Evolutionary conservation across 2,329 filamentous ascomycete species (phyloP), one percentile per base, ranked within the genome.

Genomic region (Fusarium coicis): DNA sequence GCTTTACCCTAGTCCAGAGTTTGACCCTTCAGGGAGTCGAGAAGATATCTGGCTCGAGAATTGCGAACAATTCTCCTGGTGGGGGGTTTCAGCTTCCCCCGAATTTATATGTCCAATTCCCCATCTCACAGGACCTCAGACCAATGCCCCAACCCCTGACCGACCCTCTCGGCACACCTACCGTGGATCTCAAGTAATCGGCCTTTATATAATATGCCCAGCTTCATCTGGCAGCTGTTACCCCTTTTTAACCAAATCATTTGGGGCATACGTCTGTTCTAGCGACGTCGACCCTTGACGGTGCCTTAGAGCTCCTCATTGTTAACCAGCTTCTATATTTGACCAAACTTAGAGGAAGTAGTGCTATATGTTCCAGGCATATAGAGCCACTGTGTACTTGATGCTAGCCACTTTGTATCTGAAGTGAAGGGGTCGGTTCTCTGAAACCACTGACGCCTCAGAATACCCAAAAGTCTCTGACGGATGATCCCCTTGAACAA

Each of bases 151-250:
- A 16, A 42, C 1, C 39, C 21, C 5, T 42, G 6, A n/a, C 8
- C 8, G n/a, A n/a, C 14, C 14, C 40, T n/a, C 40, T 42, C 21
- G 21, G 21, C 21, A 42, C 21, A 42, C 14, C 21, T n/a, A 16
- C 5, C 40, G 5, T 9, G 21, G 40, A 42, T n/a, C 40, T n/a
- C 40, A 42, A 2, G 40, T n/a, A 0, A 2, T 10, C 0, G 21
- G 21, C 1, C 40, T n/a, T 10, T 42, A 42, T 42, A n/a, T 42
- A 42, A 10, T 9, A 6, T 10, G 40, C 40, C 40, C 21, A 42
- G 40, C 40, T 15, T 42, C 40, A 42, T 42, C 21, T 42, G 14
- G 40, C 14, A n/a, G 40, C n/a, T n/a, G n/a, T n/a, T n/a, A n/a
- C 14, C 21, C 14, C 21, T 10, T 42, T 42, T 42, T 14, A 42